phyloP scores from a whole-genome alignment of 768 basidiomycete species.

The Trametes elegans region DNA sequence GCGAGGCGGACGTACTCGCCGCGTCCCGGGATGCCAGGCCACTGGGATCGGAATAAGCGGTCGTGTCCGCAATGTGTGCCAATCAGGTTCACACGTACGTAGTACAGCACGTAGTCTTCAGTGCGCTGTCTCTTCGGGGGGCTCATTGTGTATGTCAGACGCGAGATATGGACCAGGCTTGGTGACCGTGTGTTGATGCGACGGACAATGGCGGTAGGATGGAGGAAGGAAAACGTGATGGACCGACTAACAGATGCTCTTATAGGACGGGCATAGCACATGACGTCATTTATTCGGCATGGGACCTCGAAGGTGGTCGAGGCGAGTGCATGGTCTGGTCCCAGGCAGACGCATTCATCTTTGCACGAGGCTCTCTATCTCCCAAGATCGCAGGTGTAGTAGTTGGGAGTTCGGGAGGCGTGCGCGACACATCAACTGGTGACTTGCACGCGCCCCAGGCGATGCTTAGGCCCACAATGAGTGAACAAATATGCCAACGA shows the following conservation, averaged over 20 bases:
- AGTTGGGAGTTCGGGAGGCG: too few relatives aligned
- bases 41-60: slow-evolving; percentile 13
- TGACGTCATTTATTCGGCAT: slow-evolving; percentile 1
- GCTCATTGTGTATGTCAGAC: slow-evolving; percentile 1
- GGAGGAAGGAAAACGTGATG: background rate
- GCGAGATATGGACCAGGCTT: background rate
- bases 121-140: slow-evolving; percentile 5
- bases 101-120: slow-evolving; percentile 10
- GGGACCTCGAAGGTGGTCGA: too few relatives aligned
- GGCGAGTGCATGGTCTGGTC: too few relatives aligned
- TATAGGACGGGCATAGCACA: background rate
- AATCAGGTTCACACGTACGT: background rate
- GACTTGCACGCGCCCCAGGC: too few relatives aligned
- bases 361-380: too few relatives aligned
- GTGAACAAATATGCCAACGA: too few relatives aligned
- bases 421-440: too few relatives aligned
- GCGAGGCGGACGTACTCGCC: slow-evolving; percentile 39
- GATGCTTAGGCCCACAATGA: too few relatives aligned
- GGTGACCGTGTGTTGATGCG: background rate
- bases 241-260: background rate
- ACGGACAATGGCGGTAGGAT: background rate
- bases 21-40: slow-evolving; percentile 36
- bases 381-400: too few relatives aligned
- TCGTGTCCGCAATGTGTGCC: too few relatives aligned
- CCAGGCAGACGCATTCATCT: too few relatives aligned